Evolutionary conservation across 2,329 filamentous ascomycete species (phyloP).

Genomic region (Sporothrix brunneoviolacea): DNA sequence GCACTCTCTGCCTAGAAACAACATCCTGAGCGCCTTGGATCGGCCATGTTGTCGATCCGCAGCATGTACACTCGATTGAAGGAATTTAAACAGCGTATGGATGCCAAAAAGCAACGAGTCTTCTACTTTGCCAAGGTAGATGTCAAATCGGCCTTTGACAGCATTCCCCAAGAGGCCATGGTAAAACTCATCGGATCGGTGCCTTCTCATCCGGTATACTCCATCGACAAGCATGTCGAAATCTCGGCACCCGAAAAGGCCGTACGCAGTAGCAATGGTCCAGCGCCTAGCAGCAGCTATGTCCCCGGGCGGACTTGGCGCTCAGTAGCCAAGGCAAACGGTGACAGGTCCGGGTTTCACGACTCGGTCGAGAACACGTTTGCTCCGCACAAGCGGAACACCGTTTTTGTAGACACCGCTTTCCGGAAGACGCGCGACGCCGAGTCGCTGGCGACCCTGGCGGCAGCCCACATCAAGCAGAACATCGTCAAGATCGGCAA

Average conservation of each 20-base stretch:
- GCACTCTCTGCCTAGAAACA: conserved; percentile 4
- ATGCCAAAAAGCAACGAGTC: conserved; percentile 26
- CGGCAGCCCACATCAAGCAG: conserved; percentile 71
- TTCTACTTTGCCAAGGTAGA: conserved; percentile 91
- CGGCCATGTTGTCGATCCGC: conserved; percentile 71
- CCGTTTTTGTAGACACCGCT: conserved; percentile 69
- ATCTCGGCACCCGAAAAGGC: conserved; percentile 31
- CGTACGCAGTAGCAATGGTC: conserved; percentile 8
- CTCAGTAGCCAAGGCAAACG: conserved; percentile 39
- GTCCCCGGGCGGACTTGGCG: conserved; percentile 45
- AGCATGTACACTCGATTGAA: conserved; percentile 73
- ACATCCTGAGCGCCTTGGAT: conserved; percentile 59
- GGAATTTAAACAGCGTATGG: conserved; percentile 53
- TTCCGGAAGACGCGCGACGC: conserved; percentile 51
- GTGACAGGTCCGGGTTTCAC: conserved; percentile 38
- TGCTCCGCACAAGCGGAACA: conserved; percentile 50
- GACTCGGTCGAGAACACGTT: conserved; percentile 36
- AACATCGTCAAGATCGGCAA: conserved; percentile 88
- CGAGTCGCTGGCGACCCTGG: conserved; percentile 57
- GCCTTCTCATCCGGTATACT: conserved; percentile 55
- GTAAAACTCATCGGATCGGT: conserved; percentile 58
- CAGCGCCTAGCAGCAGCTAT: conserved; percentile 4
- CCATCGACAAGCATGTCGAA: conserved; percentile 67
- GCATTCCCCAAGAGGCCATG: conserved; percentile 75
- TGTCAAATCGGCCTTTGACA: conserved; percentile 89